Conservation (phyloP, 2,329 filamentous ascomycete genomes). For the Phyllosticta citrichinensis region DNA sequence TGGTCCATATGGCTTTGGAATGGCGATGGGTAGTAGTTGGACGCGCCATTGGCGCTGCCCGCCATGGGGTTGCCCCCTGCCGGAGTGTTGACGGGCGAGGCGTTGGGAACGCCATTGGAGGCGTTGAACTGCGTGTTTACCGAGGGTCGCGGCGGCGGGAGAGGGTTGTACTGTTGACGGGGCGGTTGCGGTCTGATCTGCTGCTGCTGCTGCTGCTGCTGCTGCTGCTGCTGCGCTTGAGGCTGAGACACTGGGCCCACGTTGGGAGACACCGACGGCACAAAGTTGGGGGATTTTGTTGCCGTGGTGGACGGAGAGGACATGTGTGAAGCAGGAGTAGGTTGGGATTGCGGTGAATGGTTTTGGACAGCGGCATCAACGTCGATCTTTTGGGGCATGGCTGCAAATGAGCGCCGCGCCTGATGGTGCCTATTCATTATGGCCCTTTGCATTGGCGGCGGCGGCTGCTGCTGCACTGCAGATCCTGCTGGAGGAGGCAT, state of each 20-base stretch:
- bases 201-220: conserved; percentile 37
- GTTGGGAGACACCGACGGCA: conserved; percentile 50
- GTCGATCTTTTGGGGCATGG: conserved; percentile 66
- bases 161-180: conserved; percentile 37
- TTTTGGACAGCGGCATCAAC: conserved; percentile 32
- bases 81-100: conserved; percentile 24
- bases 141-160: conserved; percentile 29
- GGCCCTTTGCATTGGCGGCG: conserved; percentile 67
- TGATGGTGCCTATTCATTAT: conserved; percentile 68
- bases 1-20: conserved; percentile 94
- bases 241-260: conserved; percentile 43
- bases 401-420: conserved; percentile 59
- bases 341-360: conserved; percentile 64
- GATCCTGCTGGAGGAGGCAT: conserved; percentile 45
- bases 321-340: conserved; percentile 71
- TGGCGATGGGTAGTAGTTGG: conserved; percentile 67
- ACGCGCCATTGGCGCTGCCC: conserved; percentile 27
- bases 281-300: conserved; percentile 51
- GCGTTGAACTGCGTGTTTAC: conserved; percentile 26
- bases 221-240: conserved; percentile 33
- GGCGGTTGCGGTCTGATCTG: conserved; percentile 39
- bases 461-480: conserved; percentile 41
- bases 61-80: conserved; percentile 25
- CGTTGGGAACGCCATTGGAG: conserved; percentile 27
- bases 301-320: conserved; percentile 52